Conservation (phyloP, 345 rosid genomes). For the Eucalyptus virginea region DNA sequence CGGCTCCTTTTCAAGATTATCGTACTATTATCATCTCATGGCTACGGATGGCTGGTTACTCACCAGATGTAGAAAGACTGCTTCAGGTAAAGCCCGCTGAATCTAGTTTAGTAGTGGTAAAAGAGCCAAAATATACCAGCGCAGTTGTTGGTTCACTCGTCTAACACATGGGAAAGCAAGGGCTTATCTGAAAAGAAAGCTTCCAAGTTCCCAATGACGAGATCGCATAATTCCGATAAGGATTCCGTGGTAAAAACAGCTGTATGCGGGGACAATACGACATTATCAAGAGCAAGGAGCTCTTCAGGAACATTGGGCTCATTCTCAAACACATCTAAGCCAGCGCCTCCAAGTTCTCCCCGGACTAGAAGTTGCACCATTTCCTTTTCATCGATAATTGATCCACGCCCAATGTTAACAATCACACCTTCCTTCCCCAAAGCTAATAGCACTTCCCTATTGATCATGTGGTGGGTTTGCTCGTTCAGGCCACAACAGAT, state of each 20-base stretch:
- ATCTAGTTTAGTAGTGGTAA: not conserved
- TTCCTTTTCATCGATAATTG: slow-evolving; percentile 39
- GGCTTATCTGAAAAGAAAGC: slow-evolving; percentile 41
- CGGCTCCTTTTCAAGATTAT: not conserved
- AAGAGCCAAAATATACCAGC: not conserved
- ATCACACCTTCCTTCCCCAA: slow-evolving; percentile 32
- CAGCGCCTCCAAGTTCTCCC: slow-evolving; percentile 52
- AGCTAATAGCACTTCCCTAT: slow-evolving; percentile 24
- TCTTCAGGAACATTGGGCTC: slow-evolving; percentile 37
- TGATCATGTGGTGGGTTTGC: slow-evolving; percentile 29
- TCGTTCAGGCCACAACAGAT: slow-evolving; percentile 25
- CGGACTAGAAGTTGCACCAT: slow-evolving; percentile 21
- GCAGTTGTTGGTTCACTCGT: not conserved
- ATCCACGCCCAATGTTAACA: slow-evolving; percentile 33
- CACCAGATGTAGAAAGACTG: not conserved
- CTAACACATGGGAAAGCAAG: not conserved
- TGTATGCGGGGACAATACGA: slow-evolving; percentile 31
- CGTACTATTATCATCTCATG: not conserved
- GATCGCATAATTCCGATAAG: slow-evolving; percentile 4
- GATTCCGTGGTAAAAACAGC: slow-evolving; percentile 34
- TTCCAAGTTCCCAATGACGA: slow-evolving; percentile 32
- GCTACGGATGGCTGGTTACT: not conserved
- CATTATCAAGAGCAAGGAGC: slow-evolving; percentile 30
- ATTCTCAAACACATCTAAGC: slow-evolving; percentile 52
- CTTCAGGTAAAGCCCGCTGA: not conserved